Percentiles rank a stretch among this genome's conserved stretches.
phyloP scores from a whole-genome alignment of 495 filamentous ascomycete species.

The Penicillium lagena region DNA sequence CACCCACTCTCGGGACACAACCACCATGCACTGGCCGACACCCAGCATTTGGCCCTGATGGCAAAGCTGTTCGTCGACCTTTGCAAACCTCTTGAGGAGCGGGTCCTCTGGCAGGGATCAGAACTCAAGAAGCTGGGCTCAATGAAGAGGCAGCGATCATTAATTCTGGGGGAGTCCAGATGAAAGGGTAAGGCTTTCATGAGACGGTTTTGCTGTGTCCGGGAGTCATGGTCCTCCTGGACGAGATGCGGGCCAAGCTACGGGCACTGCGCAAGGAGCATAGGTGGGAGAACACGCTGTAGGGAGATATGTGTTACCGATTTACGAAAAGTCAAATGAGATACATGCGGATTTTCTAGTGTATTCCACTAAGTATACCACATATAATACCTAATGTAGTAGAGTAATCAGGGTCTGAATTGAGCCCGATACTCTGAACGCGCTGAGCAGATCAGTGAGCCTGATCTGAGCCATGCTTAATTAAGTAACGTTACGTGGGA shows the following conservation, averaged over 20 bases:
- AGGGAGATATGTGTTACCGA: constrained; percentile 4
- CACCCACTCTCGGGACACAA: background rate
- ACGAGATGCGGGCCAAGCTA: constrained; percentile 73
- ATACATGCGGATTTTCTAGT: constrained; percentile 2
- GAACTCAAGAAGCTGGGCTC: background rate
- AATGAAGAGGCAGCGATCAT: constrained; percentile 3
- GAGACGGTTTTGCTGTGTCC: too few relatives aligned
- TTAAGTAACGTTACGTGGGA: too few relatives aligned
- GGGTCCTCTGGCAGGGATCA: background rate
- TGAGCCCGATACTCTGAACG: too few relatives aligned
- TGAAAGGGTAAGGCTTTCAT: too few relatives aligned
- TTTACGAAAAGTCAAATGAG: constrained; percentile 13
- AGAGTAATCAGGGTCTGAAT: background rate
- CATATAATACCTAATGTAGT: background rate
- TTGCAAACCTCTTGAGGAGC: background rate
- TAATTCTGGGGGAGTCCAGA: too few relatives aligned
- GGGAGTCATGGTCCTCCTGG: constrained; percentile 63
- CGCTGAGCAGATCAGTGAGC: too few relatives aligned
- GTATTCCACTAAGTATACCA: constrained; percentile 2
- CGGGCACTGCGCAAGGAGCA: constrained; percentile 60
- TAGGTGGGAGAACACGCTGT: constrained; percentile 47
- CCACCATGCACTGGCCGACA: constrained; percentile 1
- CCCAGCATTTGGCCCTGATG: background rate
- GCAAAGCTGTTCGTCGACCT: background rate
- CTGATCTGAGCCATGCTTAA: too few relatives aligned